phyloP scores from a whole-genome alignment of 306 rosid genomes.

The Castanea crenata region DNA sequence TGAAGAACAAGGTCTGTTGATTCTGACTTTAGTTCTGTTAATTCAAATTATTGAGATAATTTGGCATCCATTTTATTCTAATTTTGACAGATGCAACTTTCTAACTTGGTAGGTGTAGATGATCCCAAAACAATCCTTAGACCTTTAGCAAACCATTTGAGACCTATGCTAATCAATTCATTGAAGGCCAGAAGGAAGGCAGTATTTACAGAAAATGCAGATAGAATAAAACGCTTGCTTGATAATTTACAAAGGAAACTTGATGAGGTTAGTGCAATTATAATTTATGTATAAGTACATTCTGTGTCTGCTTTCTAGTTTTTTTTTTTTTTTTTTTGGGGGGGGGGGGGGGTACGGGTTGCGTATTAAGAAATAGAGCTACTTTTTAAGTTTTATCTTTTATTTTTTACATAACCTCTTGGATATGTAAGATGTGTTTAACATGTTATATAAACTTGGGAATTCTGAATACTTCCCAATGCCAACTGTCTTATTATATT shows the following conservation, averaged over 20 bases:
- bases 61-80: constrained; percentile 8
- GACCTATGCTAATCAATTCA: constrained; percentile 71
- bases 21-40: constrained; percentile 30
- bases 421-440: neutral
- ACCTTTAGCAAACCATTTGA: constrained; percentile 68
- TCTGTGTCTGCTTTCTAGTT: neutral
- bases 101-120: constrained; percentile 57
- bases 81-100: constrained; percentile 35
- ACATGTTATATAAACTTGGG: neutral
- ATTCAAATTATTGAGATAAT: constrained; percentile 13
- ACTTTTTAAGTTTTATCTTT: neutral
- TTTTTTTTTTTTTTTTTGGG: neutral
- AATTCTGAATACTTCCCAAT: neutral
- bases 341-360: neutral
- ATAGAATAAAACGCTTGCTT: constrained; percentile 65
- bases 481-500: constrained; percentile 21
- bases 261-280: constrained; percentile 70
- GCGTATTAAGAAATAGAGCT: neutral
- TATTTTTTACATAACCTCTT: neutral
- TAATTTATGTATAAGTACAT: constrained; percentile 6
- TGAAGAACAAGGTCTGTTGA: constrained; percentile 77
- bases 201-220: constrained; percentile 69
- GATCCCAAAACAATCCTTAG: constrained; percentile 66
- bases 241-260: constrained; percentile 85
- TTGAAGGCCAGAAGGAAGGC: constrained; percentile 91